These are phyloP conservation scores for Didymella arachidicola DNA, from an alignment of 2,329 filamentous ascomycete genomes.

Conservation along the genomic window DNA sequence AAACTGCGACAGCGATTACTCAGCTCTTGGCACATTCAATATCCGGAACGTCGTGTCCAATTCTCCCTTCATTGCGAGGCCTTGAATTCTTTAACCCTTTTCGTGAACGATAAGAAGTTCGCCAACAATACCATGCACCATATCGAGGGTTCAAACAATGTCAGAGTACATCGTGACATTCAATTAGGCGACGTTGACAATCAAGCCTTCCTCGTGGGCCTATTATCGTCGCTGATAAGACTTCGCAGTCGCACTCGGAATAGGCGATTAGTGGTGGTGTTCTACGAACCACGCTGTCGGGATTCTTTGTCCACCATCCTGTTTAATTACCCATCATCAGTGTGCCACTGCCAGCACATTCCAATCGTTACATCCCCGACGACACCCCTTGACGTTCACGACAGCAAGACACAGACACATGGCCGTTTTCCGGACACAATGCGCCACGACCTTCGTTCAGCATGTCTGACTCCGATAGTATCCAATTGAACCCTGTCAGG, in stretches of 20 bases:
- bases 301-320: slow-evolving; percentile 7
- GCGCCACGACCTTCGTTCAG: background rate
- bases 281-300: background rate
- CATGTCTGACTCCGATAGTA: slow-evolving; percentile 9
- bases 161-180: background rate
- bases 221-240: slow-evolving; percentile 1
- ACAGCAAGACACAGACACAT: background rate
- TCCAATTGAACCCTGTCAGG: background rate
- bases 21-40: background rate
- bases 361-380: background rate
- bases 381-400: background rate
- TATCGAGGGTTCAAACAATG: background rate
- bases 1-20: background rate
- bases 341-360: background rate
- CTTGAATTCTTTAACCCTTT: background rate
- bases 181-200: background rate
- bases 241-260: background rate
- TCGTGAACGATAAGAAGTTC: background rate
- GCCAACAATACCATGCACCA: background rate
- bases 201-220: background rate
- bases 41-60: background rate
- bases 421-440: background rate
- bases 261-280: background rate
- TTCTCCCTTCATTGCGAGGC: background rate
- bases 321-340: background rate